phyloP scores from a whole-genome alignment of 2,329 filamentous ascomycete species.

The Ascomycota sp. region DNA sequence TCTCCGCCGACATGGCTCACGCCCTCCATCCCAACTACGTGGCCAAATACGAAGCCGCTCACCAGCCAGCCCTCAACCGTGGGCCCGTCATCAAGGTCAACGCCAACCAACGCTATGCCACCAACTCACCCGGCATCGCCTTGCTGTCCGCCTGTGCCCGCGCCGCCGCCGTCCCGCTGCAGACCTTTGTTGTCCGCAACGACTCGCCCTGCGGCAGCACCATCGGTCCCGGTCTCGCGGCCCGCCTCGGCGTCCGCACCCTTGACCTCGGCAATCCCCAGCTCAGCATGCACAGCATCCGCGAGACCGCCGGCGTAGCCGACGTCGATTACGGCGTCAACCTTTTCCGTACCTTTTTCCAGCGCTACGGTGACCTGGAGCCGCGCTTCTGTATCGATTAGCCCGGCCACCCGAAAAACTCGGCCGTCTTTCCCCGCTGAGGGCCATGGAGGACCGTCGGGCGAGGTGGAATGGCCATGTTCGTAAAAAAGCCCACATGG shows the following conservation, averaged over 20 bases:
- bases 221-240: conserved; percentile 90
- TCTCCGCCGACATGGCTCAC: conserved; percentile 96
- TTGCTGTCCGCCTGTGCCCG: conserved; percentile 74
- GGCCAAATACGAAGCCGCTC: conserved; percentile 75
- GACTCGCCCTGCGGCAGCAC: conserved; percentile 89
- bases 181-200: conserved; percentile 91
- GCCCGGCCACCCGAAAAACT: too few species aligned
- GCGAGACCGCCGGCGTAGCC: conserved; percentile 73
- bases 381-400: too few species aligned
- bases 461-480: too few species aligned
- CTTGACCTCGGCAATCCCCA: conserved; percentile 88
- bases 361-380: conserved; percentile 66
- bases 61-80: conserved; percentile 89
- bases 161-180: conserved; percentile 58
- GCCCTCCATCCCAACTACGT: conserved; percentile 89
- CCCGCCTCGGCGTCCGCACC: conserved; percentile 68
- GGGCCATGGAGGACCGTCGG: too few species aligned
- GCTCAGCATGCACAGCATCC: conserved; percentile 90
- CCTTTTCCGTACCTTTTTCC: conserved; percentile 74
- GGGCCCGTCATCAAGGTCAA: conserved; percentile 96
- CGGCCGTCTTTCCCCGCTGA: too few species aligned
- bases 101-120: conserved; percentile 90
- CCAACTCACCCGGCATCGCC: conserved; percentile 87
- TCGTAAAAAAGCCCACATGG: too few species aligned
- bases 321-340: conserved; percentile 76